Conservation (phyloP, 2,329 filamentous ascomycete species). For the Periconia macrospinosa region DNA sequence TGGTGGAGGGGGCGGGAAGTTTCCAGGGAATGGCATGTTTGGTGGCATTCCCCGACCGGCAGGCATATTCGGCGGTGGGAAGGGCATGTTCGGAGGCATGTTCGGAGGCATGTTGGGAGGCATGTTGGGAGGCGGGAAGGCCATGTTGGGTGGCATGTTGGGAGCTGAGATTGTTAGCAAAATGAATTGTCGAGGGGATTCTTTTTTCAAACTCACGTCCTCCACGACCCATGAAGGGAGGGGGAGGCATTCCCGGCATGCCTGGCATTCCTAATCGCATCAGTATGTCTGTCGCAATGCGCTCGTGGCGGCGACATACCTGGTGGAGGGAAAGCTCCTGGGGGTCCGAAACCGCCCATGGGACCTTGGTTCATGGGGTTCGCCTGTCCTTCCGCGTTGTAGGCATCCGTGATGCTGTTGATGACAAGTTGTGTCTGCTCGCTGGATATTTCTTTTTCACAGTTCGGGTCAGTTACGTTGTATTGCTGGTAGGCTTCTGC, state of each 20-base stretch:
- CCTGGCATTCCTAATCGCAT: conserved; percentile 26
- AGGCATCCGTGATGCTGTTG: conserved; percentile 94
- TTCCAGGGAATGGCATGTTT: conserved; percentile 30
- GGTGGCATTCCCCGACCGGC: conserved; percentile 28
- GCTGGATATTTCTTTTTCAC: conserved; percentile 90
- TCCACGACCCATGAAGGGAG: conserved; percentile 46
- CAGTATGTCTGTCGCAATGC: conserved; percentile 24
- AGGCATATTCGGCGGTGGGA: conserved; percentile 12
- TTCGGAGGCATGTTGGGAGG: conserved; percentile 29
- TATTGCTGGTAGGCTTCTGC: no score
- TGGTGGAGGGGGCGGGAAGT: conserved; percentile 30
- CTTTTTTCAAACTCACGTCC: conserved; percentile 35
- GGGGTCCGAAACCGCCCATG: conserved; percentile 51
- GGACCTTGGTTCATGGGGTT: conserved; percentile 73
- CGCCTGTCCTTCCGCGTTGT: conserved; percentile 89
- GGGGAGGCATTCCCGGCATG: conserved; percentile 42
- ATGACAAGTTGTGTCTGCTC: conserved; percentile 99
- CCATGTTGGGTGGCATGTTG: no score
- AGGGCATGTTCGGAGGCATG: conserved; percentile 18
- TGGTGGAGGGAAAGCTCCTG: conserved; percentile 36
- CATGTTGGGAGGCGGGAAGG: conserved; percentile 31
- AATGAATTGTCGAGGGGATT: neutral
- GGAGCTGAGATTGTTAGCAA: no score
- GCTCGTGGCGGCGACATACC: conserved; percentile 61
- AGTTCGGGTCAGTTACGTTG: no score